These are phyloP conservation scores for Colletotrichum lini DNA, from an alignment of 2,329 filamentous ascomycete genomes.

Conservation along the genomic window DNA sequence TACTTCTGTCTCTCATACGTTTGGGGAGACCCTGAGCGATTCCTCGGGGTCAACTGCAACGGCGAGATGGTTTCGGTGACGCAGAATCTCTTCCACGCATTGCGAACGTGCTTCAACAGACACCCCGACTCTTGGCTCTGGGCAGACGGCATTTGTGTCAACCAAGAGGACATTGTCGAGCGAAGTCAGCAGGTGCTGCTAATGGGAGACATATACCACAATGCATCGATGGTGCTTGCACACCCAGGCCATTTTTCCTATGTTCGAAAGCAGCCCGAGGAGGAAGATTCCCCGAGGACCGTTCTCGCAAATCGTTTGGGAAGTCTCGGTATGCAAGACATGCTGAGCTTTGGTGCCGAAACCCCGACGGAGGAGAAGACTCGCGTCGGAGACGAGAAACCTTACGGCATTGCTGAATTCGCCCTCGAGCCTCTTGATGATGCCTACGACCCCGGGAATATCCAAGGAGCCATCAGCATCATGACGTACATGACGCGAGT, in stretches of 20 bases:
- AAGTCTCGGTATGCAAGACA: slow-evolving; percentile 18
- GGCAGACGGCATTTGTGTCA: slow-evolving; percentile 34
- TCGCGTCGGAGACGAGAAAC: background rate
- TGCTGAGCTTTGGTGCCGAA: slow-evolving; percentile 9
- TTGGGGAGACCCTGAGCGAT: slow-evolving; percentile 20
- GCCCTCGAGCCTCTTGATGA: background rate
- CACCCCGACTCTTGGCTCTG: slow-evolving; percentile 22
- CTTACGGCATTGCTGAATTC: background rate
- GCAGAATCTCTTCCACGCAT: slow-evolving; percentile 23
- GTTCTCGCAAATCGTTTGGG: slow-evolving; percentile 1
- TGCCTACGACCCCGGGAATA: background rate
- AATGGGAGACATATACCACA: slow-evolving; percentile 21
- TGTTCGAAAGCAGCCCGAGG: background rate
- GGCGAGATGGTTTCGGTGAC: slow-evolving; percentile 17
- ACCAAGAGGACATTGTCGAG: slow-evolving; percentile 28
- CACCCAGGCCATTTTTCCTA: slow-evolving; percentile 22
- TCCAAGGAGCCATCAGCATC: slow-evolving; percentile 26
- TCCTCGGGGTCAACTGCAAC: slow-evolving; percentile 14
- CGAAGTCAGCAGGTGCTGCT: slow-evolving; percentile 21
- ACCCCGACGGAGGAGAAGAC: background rate
- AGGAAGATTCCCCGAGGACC: background rate
- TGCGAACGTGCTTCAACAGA: slow-evolving; percentile 15
- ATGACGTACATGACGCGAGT: slow-evolving; percentile 27
- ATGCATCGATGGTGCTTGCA: slow-evolving; percentile 11
- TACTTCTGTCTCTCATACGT: slow-evolving; percentile 34